These are phyloP conservation scores for Apiosordaria backusii DNA, from an alignment of 495 filamentous ascomycete genomes.

Conservation along the genomic window DNA sequence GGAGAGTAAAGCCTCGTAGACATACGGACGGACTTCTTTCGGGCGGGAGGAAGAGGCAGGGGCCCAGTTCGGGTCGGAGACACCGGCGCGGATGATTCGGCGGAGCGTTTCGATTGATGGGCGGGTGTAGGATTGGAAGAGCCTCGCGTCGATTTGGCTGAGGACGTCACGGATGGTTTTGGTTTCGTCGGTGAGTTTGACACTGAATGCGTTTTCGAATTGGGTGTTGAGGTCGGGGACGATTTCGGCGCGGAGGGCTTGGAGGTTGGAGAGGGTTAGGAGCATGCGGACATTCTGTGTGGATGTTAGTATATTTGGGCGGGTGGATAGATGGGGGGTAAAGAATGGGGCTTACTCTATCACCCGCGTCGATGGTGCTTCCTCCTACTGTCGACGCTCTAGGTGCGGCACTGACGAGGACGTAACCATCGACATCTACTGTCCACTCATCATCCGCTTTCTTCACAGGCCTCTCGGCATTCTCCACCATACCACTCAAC, in stretches of 20 bases:
- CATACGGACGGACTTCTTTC: conserved; percentile 74
- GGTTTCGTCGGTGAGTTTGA: conserved; percentile 85
- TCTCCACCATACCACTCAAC: conserved; percentile 91
- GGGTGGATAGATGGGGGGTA: background rate
- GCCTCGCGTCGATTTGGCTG: conserved; percentile 76
- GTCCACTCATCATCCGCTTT: conserved; percentile 57
- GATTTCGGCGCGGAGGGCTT: conserved; percentile 67
- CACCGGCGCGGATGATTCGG: conserved; percentile 63
- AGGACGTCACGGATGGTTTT: conserved; percentile 89
- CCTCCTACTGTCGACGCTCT: conserved; percentile 36
- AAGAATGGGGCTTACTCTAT: conserved; percentile 56
- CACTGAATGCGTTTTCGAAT: conserved; percentile 85
- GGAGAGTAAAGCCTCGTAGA: conserved; percentile 76
- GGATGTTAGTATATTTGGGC: conserved; percentile 19
- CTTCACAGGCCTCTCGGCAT: conserved; percentile 70
- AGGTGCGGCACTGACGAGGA: conserved; percentile 18
- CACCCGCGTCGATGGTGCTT: conserved; percentile 61
- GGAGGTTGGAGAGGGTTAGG: conserved; percentile 85
- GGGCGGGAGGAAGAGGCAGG: conserved; percentile 59
- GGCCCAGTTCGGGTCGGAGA: conserved; percentile 67
- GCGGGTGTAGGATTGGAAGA: conserved; percentile 86
- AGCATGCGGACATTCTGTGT: conserved; percentile 86
- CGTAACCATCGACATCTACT: conserved; percentile 45
- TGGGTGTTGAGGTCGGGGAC: conserved; percentile 78
- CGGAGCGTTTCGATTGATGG: conserved; percentile 62